These are phyloP conservation scores for Chrysoporthe cubensis DNA, from an alignment of 2,329 filamentous ascomycete genomes.

Conservation along the genomic window DNA sequence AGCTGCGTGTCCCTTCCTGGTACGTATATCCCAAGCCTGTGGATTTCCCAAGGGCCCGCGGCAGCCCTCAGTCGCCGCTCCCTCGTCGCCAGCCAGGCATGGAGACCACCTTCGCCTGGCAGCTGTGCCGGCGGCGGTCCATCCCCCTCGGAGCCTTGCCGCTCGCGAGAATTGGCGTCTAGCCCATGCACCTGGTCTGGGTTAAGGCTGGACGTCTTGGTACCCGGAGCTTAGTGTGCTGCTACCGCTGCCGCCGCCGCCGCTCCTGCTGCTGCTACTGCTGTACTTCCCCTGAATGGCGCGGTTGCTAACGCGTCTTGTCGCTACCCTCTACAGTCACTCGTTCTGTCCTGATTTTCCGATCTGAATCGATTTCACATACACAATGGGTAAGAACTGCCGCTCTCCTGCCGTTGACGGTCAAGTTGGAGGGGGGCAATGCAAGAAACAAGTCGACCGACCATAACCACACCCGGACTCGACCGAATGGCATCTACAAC, in stretches of 20 bases:
- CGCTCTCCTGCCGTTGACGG: not conserved
- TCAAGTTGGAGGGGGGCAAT: conserved; percentile 20
- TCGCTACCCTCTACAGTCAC: conserved; percentile 22
- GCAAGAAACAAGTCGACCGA: conserved; percentile 22
- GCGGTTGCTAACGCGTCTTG: conserved; percentile 22
- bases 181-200: not conserved
- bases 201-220: not conserved
- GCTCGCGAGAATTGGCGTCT: not conserved
- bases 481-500: not conserved
- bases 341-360: conserved; percentile 29
- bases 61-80: not conserved
- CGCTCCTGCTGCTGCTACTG: not conserved
- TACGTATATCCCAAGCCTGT: conserved; percentile 12
- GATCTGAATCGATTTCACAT: conserved; percentile 23
- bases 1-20: conserved; percentile 30
- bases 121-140: not conserved
- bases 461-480: not conserved
- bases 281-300: conserved; percentile 8
- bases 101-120: not conserved
- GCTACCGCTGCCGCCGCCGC: not conserved
- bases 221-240: conserved; percentile 4
- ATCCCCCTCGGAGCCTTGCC: not conserved
- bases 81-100: not conserved
- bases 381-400: conserved; percentile 29
- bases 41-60: no score